Evolutionary conservation across 768 basidiomycete species (phyloP).

Genomic region (Mycena epipterygia): DNA sequence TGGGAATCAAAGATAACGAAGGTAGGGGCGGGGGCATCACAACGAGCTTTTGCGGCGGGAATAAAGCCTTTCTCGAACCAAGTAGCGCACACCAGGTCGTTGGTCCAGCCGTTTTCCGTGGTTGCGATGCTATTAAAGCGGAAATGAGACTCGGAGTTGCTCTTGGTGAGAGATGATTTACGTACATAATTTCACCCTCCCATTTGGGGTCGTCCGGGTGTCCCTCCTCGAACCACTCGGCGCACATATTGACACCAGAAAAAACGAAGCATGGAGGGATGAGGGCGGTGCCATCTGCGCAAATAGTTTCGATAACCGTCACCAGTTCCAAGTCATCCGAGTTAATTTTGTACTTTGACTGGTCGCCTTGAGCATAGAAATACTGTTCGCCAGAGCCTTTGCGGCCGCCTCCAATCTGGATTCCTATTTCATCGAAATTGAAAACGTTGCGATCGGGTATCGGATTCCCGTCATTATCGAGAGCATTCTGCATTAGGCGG

Average conservation of each 20-base stretch:
- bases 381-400: constrained; percentile 17
- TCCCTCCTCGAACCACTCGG: constrained; percentile 3
- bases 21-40: constrained; percentile 42
- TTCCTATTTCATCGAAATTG: constrained; percentile 49
- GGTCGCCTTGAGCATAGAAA: not conserved
- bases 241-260: constrained; percentile 2
- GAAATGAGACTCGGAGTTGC: not conserved
- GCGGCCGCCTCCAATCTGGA: constrained; percentile 43
- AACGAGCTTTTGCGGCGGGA: constrained; percentile 46
- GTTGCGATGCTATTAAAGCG: constrained; percentile 43
- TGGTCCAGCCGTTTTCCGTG: constrained; percentile 59
- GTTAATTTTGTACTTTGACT: constrained; percentile 21
- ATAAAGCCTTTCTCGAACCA: constrained; percentile 58
- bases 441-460: constrained; percentile 46
- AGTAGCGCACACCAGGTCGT: constrained; percentile 46
- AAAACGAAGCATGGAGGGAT: constrained; percentile 22
- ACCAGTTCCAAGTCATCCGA: constrained; percentile 26
- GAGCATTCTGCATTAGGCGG: constrained; percentile 23
- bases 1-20: constrained; percentile 60
- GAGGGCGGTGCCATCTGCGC: not conserved
- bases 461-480: constrained; percentile 29
- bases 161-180: not conserved
- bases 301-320: constrained; percentile 5
- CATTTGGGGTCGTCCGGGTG: constrained; percentile 16
- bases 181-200: constrained; percentile 38